Evolutionary conservation across 192 early-diverging fungal genomes (phyloP).

Genomic region (Coemansia pectinata): DNA sequence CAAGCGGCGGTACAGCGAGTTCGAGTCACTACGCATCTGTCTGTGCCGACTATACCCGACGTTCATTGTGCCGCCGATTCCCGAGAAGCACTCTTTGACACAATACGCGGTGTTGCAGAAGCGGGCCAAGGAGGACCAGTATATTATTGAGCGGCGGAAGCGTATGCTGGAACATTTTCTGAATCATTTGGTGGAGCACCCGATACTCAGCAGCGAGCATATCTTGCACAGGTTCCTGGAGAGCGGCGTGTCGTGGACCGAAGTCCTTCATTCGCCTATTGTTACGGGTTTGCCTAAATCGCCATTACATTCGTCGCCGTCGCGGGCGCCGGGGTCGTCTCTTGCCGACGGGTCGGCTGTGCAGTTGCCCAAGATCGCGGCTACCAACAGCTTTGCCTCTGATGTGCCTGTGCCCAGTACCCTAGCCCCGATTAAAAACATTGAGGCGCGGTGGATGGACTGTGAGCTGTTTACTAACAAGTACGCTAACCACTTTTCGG

Average conservation of each 20-base stretch:
- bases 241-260: constrained; percentile 69
- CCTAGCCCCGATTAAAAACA: constrained; percentile 61
- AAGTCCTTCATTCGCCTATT: constrained; percentile 71
- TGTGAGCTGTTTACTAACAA: constrained; percentile 91
- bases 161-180: constrained; percentile 92
- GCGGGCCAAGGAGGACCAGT: constrained; percentile 89
- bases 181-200: constrained; percentile 88
- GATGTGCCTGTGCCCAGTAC: constrained; percentile 60
- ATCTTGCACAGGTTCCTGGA: constrained; percentile 94
- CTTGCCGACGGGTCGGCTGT: constrained; percentile 38
- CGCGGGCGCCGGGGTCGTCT: constrained; percentile 41
- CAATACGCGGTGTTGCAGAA: constrained; percentile 67
- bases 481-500: constrained; percentile 78
- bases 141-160: constrained; percentile 88
- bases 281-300: constrained; percentile 71
- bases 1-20: constrained; percentile 92
- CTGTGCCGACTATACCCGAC: constrained; percentile 82
- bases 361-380: constrained; percentile 52
- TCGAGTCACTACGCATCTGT: constrained; percentile 83
- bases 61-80: constrained; percentile 91
- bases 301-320: constrained; percentile 62
- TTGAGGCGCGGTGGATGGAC: constrained; percentile 84
- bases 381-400: constrained; percentile 37
- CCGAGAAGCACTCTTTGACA: constrained; percentile 93
- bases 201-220: constrained; percentile 82